Conservation (phyloP, 495 filamentous ascomycete species). For the Aspergillus biplanus region DNA sequence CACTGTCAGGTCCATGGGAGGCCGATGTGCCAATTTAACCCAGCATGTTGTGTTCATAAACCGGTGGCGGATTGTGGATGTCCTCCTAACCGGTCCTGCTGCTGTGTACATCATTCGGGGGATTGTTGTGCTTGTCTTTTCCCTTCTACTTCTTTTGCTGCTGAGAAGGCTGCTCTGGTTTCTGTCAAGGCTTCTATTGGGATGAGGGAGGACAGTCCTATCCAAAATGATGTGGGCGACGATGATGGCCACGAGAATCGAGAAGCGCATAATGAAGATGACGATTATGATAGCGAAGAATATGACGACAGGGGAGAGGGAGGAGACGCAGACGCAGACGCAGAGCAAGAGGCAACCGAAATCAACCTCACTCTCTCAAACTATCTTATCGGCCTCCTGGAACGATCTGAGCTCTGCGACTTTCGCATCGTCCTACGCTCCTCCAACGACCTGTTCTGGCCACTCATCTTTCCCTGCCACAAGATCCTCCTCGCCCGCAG, state of each 20-base stretch:
- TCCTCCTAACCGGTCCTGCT: constrained; percentile 23
- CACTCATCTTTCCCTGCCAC: constrained; percentile 25
- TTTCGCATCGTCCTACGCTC: constrained; percentile 26
- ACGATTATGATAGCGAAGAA: background rate
- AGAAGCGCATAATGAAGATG: background rate
- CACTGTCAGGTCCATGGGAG: constrained; percentile 17
- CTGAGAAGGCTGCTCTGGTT: background rate
- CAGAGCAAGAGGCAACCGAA: background rate
- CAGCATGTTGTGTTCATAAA: constrained; percentile 25
- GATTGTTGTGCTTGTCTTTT: constrained; percentile 27
- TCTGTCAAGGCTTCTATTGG: background rate
- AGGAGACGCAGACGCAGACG: too few relatives aligned
- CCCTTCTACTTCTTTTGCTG: background rate
- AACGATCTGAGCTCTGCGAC: constrained; percentile 25
- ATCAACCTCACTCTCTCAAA: constrained; percentile 10
- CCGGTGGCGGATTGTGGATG: constrained; percentile 14
- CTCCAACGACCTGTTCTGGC: constrained; percentile 12
- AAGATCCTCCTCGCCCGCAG: constrained; percentile 29
- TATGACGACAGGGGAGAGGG: background rate
- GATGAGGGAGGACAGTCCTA: background rate
- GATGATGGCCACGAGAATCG: background rate
- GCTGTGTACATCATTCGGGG: constrained; percentile 28
- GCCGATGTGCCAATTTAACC: constrained; percentile 21
- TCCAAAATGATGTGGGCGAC: background rate
- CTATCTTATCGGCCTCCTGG: constrained; percentile 17